Conservation (phyloP, 2,329 filamentous ascomycete species). For the Monosporascus sp. region DNA sequence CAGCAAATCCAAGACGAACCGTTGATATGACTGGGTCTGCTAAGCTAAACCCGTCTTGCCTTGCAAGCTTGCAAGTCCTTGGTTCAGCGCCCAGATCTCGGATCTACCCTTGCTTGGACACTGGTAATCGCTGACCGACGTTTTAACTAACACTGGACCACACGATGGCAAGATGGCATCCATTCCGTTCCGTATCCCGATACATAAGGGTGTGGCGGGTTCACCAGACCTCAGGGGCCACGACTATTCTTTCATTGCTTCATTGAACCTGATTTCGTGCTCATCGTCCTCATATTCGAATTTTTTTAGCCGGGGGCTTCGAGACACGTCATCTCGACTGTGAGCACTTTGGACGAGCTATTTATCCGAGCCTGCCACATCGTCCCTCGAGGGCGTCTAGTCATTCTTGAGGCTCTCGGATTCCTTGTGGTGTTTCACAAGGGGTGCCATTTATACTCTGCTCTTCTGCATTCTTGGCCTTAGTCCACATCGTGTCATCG, state of each 20-base stretch:
- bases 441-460: background rate
- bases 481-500: background rate
- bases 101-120: constrained; percentile 3
- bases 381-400: no score
- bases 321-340: background rate
- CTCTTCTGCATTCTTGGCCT: background rate
- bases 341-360: background rate
- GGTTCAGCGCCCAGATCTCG: constrained; percentile 11
- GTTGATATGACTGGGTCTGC: constrained; percentile 32
- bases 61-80: constrained; percentile 7
- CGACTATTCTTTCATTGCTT: constrained; percentile 5
- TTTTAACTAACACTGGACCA: constrained; percentile 3
- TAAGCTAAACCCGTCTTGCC: constrained; percentile 10
- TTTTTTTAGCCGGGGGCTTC: background rate
- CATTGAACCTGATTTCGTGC: constrained; percentile 2
- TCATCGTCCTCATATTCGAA: no score
- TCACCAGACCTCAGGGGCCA: constrained; percentile 5
- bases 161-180: background rate
- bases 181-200: constrained; percentile 4
- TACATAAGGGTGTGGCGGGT: constrained; percentile 19
- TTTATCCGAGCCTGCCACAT: background rate
- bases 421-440: background rate
- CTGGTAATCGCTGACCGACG: constrained; percentile 9
- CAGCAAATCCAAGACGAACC: constrained; percentile 28
- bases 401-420: background rate